Percentiles rank a stretch among this genome's conserved stretches.
phyloP scores from a whole-genome alignment of 495 filamentous ascomycete genomes.

The Hypoxylon fragiforme region DNA sequence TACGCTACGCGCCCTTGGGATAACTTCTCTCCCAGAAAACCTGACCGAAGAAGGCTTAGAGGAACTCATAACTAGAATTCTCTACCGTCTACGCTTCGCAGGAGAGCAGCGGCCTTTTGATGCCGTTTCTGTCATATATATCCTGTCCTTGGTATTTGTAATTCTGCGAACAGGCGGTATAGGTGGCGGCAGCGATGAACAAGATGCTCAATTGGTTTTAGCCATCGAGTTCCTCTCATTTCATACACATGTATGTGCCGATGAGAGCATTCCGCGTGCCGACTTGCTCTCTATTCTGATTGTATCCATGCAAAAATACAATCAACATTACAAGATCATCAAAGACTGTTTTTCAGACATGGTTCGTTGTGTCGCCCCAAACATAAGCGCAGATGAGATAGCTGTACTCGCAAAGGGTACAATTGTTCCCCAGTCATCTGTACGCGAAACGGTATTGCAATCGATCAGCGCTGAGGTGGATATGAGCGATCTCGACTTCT shows the following conservation, averaged over 20 bases:
- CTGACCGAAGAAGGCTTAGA: slow-evolving; percentile 78
- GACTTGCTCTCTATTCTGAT: slow-evolving; percentile 72
- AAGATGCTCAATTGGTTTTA: slow-evolving; percentile 83
- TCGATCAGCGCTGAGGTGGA: slow-evolving; percentile 89
- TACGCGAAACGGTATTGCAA: slow-evolving; percentile 87
- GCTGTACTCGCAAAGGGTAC: slow-evolving; percentile 69
- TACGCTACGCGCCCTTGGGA: slow-evolving; percentile 75
- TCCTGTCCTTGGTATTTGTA: slow-evolving; percentile 77
- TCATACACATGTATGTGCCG: slow-evolving; percentile 74
- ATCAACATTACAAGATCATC: slow-evolving; percentile 88
- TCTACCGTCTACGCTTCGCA: slow-evolving; percentile 87
- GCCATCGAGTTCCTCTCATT: slow-evolving; percentile 89
- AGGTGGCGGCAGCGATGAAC: slow-evolving; percentile 70
- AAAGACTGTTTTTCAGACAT: slow-evolving; percentile 89
- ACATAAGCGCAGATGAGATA: slow-evolving; percentile 71
- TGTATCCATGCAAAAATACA: slow-evolving; percentile 82
- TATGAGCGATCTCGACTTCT: slow-evolving; percentile 80
- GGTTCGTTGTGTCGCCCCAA: slow-evolving; percentile 75
- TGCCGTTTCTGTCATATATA: slow-evolving; percentile 78
- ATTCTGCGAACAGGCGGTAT: slow-evolving; percentile 79
- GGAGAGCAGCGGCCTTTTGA: slow-evolving; percentile 93
- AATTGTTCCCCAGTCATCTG: slow-evolving; percentile 75
- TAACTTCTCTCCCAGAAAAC: slow-evolving; percentile 69
- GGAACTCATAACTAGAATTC: slow-evolving; percentile 82
- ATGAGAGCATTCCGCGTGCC: slow-evolving; percentile 72